These are phyloP conservation scores for Citrullus colocynthis DNA, from an alignment of 306 rosid species.

Conservation along the genomic window DNA sequence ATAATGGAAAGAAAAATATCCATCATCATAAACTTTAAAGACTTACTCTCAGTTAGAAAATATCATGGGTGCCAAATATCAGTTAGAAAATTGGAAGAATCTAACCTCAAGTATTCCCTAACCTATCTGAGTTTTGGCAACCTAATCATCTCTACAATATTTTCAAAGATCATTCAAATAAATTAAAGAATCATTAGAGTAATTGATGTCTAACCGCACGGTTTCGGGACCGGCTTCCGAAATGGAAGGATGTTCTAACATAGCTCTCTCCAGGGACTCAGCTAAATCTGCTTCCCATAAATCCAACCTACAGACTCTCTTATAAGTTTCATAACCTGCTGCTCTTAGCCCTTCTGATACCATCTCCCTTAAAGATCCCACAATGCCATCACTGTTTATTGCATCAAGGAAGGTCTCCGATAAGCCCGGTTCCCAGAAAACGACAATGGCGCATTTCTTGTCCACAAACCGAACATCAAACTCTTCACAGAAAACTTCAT, in stretches of 20 bases:
- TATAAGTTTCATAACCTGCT: slow-evolving; percentile 44
- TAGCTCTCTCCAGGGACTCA: slow-evolving; percentile 37
- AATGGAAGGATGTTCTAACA: slow-evolving; percentile 17
- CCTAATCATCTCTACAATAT: neutral
- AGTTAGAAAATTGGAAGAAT: neutral
- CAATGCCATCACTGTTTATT: slow-evolving; percentile 22
- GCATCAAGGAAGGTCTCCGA: slow-evolving; percentile 34
- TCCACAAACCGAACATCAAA: slow-evolving; percentile 64
- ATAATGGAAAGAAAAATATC: neutral
- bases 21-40: neutral
- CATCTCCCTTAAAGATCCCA: slow-evolving; percentile 42
- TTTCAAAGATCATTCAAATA: slow-evolving; percentile 44
- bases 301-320: slow-evolving; percentile 34
- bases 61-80: neutral
- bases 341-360: slow-evolving; percentile 55
- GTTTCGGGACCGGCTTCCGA: slow-evolving; percentile 17
- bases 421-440: slow-evolving; percentile 50
- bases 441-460: slow-evolving; percentile 63
- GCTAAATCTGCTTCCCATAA: slow-evolving; percentile 63
- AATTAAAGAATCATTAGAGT: slow-evolving; percentile 35
- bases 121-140: neutral
- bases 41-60: neutral
- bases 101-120: neutral
- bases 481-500: slow-evolving; percentile 39
- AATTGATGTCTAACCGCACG: slow-evolving; percentile 23